Base-by-base conservation (phyloP, 225 moss, liverwort and hornwort species). In the Ulota crispa region DNA sequence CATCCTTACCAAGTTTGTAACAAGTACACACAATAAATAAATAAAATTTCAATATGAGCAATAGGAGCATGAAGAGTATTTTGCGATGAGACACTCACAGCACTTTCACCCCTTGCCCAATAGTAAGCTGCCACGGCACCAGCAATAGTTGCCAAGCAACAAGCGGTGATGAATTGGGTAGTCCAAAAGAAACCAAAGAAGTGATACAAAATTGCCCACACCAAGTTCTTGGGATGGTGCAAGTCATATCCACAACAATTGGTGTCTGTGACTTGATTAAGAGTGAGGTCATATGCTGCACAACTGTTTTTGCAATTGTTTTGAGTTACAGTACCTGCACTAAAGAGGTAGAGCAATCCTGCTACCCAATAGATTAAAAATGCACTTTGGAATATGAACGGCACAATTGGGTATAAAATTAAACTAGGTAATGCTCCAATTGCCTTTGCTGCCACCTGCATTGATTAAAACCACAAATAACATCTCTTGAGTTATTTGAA, bases 131-230 rank as follows among this genome's bases (percentile, higher is more conserved):
- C 95, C 23, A 97, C 88, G 19, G 97, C 95, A 37, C 97, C 97
- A 4, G 97, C 97, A 14, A 95, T 91, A 0, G 95, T 95, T 2
- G 97, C 94, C 70, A 95, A 89, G 16, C 93, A 95, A 61, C 97
- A 97, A 7, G 94, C 95, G 20, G 82, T 93, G 74, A 97, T 94
- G 87, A 97, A 97, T 31, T 94, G 94, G 10, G 95, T 92, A 2
- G 86, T 91, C 97, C 97, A 97, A 62, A 97, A 97, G 75, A 95
- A 93, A 19, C 92, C 97, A 72, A 97, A 94, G 20, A 97, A 85
- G 79, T 97, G 95, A 50, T 86, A 97, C 37, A 97, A 37, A 68
- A 97, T 90, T 5, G 94, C 92, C 97, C 95, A 97, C 26, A 80
- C 93, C 37, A 95, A 78, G 24, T 95, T 86, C 11, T 95, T 90